Evolutionary conservation across 306 rosid genomes (phyloP).

Genomic region (Fragaria vesca): DNA sequence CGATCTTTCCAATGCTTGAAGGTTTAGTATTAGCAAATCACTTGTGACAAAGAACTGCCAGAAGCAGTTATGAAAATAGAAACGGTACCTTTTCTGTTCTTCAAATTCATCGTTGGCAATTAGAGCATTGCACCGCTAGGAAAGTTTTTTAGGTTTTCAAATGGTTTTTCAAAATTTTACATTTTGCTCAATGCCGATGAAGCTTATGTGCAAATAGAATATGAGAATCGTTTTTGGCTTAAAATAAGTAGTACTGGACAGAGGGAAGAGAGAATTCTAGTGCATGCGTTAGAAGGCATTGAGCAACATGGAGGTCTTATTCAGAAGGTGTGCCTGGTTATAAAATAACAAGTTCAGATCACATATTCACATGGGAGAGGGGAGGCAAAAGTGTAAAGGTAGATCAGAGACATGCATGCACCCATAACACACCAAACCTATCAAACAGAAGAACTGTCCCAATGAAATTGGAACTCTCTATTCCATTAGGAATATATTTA

Average conservation of each 20-base stretch:
- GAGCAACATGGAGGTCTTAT: slow-evolving; percentile 2
- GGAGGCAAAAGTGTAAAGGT: background rate
- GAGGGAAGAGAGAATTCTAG: background rate
- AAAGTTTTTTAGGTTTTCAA: background rate
- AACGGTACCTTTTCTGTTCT: background rate
- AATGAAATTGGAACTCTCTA: slow-evolving; percentile 4
- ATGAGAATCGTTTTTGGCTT: background rate
- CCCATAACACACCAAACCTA: slow-evolving; percentile 6
- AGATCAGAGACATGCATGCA: background rate
- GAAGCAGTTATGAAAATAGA: background rate
- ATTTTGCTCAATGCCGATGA: background rate
- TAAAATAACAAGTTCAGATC: background rate
- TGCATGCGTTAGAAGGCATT: background rate
- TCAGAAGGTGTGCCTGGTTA: background rate
- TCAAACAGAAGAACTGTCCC: background rate
- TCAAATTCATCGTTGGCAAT: background rate
- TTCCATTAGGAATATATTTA: background rate
- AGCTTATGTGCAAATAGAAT: background rate
- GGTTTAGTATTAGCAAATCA: background rate
- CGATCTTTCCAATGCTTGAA: background rate
- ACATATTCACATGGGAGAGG: slow-evolving; percentile 1
- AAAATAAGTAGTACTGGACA: background rate
- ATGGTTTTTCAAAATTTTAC: background rate
- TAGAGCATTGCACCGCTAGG: background rate
- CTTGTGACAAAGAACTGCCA: background rate